Percentiles rank a stretch among this genome's conserved stretches.
phyloP scores from a whole-genome alignment of 768 basidiomycete species.

The Boletus rubescentipes region DNA sequence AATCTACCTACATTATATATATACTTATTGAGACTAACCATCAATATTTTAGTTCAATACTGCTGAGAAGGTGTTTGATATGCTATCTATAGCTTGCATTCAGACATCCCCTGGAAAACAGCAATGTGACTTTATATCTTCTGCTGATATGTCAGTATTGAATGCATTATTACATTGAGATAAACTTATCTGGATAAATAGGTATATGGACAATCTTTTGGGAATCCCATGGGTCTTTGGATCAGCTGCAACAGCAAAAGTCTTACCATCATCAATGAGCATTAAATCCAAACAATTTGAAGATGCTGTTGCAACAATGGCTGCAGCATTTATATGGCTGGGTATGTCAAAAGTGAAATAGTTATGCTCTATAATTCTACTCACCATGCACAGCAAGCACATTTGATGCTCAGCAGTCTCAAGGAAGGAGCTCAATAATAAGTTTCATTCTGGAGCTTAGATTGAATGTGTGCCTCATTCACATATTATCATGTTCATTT shows the following conservation, averaged over 20 bases:
- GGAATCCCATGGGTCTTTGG: not conserved
- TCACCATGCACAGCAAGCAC: not conserved
- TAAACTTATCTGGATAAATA: not conserved
- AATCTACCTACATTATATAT: not conserved
- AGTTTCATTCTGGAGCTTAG: not conserved
- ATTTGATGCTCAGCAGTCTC: not conserved
- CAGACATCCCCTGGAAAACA: not conserved
- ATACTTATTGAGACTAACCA: not conserved
- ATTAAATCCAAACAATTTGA: not conserved
- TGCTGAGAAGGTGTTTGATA: not conserved
- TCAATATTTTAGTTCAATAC: not conserved
- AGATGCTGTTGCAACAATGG: not conserved
- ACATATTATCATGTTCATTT: not conserved
- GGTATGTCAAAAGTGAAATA: not conserved
- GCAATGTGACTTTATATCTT: not conserved
- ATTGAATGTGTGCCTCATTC: not conserved
- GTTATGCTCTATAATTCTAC: too few species aligned
- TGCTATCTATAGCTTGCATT: not conserved
- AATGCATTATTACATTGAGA: not conserved
- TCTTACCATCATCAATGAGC: not conserved
- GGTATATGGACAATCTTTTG: constrained; percentile 2
- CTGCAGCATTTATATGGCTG: constrained; percentile 7
- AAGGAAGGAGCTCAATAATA: not conserved
- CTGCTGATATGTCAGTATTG: not conserved
- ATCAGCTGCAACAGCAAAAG: not conserved